Evolutionary conservation across 2,329 filamentous ascomycete genomes (phyloP).

Genomic region (Epichloe brachyelytri): DNA sequence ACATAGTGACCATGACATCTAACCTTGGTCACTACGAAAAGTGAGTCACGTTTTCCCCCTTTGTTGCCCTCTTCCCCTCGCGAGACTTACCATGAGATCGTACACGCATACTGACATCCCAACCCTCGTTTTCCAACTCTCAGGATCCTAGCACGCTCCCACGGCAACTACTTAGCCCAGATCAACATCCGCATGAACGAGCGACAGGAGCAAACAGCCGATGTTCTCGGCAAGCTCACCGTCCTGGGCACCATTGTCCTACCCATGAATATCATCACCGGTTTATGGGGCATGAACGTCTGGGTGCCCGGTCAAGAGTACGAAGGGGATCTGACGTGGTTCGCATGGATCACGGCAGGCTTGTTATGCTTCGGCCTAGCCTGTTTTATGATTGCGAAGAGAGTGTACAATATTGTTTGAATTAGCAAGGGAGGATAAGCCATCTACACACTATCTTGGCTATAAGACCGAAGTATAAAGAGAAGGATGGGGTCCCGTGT

Average conservation of each 20-base stretch:
- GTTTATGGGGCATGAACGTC: slow-evolving; percentile 98
- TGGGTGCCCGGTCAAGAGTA: slow-evolving; percentile 85
- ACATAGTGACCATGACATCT: slow-evolving; percentile 97
- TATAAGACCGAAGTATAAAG: not conserved
- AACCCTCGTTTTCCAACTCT: not conserved
- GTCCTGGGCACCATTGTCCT: slow-evolving; percentile 94
- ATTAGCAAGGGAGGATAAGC: not conserved
- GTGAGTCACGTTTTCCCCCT: slow-evolving; percentile 34
- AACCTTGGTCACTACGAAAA: slow-evolving; percentile 95
- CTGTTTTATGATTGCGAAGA: slow-evolving; percentile 74
- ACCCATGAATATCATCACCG: slow-evolving; percentile 98
- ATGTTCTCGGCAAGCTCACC: slow-evolving; percentile 87
- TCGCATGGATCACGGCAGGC: slow-evolving; percentile 60
- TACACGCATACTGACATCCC: not conserved
- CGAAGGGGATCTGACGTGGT: slow-evolving; percentile 64
- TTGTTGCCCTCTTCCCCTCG: not conserved
- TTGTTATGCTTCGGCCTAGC: slow-evolving; percentile 65
- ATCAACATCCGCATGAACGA: slow-evolving; percentile 99
- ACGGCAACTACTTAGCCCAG: slow-evolving; percentile 96
- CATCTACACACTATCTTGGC: not conserved
- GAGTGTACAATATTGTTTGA: slow-evolving; percentile 67
- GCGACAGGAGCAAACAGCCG: slow-evolving; percentile 86
- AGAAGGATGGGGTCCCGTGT: not conserved
- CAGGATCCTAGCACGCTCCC: slow-evolving; percentile 73
- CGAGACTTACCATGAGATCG: not conserved